Conservation (phyloP, 1,139 yeast genomes). For the Yarrowia galli region DNA sequence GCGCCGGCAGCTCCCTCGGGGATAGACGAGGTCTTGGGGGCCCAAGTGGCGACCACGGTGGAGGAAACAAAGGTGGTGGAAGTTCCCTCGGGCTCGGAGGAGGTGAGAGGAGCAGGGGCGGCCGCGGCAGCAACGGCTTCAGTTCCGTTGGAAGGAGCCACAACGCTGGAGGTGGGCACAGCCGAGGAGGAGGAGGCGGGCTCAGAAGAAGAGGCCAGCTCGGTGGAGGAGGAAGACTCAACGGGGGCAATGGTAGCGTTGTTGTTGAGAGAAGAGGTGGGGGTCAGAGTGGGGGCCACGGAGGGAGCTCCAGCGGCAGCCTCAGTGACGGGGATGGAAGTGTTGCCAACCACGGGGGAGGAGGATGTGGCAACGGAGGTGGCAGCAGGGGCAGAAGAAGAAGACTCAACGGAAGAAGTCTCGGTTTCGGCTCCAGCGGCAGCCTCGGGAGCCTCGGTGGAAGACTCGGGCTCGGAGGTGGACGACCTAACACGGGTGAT, state of each 20-base stretch:
- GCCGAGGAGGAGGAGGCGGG: background rate
- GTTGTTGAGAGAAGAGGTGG: background rate
- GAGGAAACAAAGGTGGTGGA: slow-evolving; percentile 32
- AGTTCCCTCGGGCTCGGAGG: slow-evolving; percentile 1
- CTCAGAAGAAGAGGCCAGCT: too few relatives aligned
- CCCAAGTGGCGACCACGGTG: slow-evolving; percentile 20
- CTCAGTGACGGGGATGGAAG: slow-evolving; percentile 8
- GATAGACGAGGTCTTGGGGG: slow-evolving; percentile 6
- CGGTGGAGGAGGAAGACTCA: background rate
- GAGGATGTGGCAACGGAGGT: background rate
- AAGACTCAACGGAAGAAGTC: slow-evolving; percentile 17
- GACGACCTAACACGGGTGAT: slow-evolving; percentile 39
- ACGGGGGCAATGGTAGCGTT: slow-evolving; percentile 5
- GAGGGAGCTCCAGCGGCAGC: slow-evolving; percentile 7
- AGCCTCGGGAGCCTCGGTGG: slow-evolving; percentile 27
- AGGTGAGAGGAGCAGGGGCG: slow-evolving; percentile 6
- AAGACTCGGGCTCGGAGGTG: slow-evolving; percentile 32
- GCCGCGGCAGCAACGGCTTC: too few relatives aligned
- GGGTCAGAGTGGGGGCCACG: too few relatives aligned
- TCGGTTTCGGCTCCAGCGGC: slow-evolving; percentile 24
- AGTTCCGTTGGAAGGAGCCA: slow-evolving; percentile 13
- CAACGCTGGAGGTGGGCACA: background rate
- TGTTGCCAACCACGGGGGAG: too few relatives aligned
- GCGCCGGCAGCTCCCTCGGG: slow-evolving; percentile 8
- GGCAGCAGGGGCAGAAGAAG: slow-evolving; percentile 19